phyloP scores from a whole-genome alignment of 495 filamentous ascomycete genomes.

The Aspergillus diversus region DNA sequence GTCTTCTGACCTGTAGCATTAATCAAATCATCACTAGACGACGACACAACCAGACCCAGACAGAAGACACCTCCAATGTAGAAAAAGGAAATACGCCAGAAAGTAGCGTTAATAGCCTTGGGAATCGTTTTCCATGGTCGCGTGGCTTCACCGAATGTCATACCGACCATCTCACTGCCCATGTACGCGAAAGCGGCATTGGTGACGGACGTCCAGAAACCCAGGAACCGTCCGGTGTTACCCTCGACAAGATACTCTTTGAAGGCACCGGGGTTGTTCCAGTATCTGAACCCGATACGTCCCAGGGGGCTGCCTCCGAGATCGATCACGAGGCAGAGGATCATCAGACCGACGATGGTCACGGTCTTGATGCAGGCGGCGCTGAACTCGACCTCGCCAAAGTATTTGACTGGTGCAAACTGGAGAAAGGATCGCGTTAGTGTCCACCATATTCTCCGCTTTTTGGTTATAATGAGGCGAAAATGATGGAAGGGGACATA shows the following conservation, averaged over 20 bases:
- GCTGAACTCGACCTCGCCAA: conserved; percentile 70
- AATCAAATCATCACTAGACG: not conserved
- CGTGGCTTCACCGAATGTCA: conserved; percentile 15
- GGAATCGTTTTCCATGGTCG: conserved; percentile 15
- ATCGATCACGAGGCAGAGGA: conserved; percentile 15
- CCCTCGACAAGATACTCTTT: conserved; percentile 60
- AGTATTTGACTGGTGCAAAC: conserved; percentile 60
- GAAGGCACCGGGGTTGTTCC: conserved; percentile 32
- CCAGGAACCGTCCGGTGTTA: conserved; percentile 64
- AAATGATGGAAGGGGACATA: conserved; percentile 9
- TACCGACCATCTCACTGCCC: conserved; percentile 17
- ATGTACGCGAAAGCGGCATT: conserved; percentile 16
- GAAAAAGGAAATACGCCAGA: conserved; percentile 20
- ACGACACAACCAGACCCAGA: conserved; percentile 12
- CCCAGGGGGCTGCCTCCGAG: conserved; percentile 69
- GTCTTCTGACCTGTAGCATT: conserved; percentile 6
- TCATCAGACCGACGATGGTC: conserved; percentile 58
- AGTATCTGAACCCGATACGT: conserved; percentile 72
- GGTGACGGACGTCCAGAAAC: conserved; percentile 66
- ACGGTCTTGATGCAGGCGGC: conserved; percentile 67
- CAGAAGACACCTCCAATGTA: conserved; percentile 13
- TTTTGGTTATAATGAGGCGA: no score
- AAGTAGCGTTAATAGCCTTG: conserved; percentile 11
- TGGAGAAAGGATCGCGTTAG: not conserved
- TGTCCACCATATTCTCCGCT: not conserved